phyloP scores from a whole-genome alignment of 495 filamentous ascomycete species.

The Tuber umbilicatum region DNA sequence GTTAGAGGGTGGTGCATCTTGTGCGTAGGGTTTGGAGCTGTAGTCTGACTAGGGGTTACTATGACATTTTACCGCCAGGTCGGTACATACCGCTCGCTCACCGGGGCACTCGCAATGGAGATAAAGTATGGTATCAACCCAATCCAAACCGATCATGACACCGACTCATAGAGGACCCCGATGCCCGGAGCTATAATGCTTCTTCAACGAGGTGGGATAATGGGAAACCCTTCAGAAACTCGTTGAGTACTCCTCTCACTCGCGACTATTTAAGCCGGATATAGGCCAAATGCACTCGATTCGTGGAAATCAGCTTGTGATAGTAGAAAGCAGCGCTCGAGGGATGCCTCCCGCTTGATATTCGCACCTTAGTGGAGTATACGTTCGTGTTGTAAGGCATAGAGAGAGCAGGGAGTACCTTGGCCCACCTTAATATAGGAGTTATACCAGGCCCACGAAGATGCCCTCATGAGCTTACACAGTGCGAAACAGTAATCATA shows the following conservation, averaged over 20 bases:
- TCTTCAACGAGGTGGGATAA: neutral
- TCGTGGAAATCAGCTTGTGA: neutral
- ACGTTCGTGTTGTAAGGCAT: neutral
- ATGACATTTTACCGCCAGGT: neutral
- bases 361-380: neutral
- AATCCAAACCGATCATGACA: neutral
- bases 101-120: neutral
- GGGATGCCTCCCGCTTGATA: neutral
- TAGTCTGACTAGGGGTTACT: neutral
- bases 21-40: no score
- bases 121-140: neutral
- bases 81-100: neutral
- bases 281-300: neutral
- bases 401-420: neutral
- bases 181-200: neutral
- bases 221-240: neutral
- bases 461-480: neutral
- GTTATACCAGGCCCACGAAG: neutral
- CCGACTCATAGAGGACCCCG: neutral
- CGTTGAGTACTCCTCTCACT: neutral
- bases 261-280: neutral
- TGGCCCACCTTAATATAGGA: neutral
- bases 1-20: no score
- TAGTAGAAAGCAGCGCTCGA: neutral
- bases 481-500: neutral